Conservation (phyloP, 805 yeast species). For the Teunomyces tritomae region DNA sequence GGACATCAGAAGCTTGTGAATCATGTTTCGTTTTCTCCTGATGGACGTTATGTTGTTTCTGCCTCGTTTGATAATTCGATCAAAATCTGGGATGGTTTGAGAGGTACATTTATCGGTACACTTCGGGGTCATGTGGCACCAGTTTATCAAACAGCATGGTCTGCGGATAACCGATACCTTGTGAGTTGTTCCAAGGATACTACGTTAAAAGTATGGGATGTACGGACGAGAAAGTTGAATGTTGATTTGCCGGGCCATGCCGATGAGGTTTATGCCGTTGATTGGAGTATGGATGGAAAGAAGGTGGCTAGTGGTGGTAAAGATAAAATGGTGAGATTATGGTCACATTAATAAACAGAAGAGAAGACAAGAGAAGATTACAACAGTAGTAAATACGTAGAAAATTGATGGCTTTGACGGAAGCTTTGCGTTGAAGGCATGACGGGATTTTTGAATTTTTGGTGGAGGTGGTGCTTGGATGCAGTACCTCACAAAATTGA, state of each 20-base stretch:
- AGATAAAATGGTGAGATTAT: slow-evolving; percentile 88
- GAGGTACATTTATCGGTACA: slow-evolving; percentile 86
- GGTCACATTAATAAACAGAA: slow-evolving; percentile 62
- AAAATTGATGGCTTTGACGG: too few relatives aligned
- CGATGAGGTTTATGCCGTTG: slow-evolving; percentile 95
- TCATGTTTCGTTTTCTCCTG: slow-evolving; percentile 94
- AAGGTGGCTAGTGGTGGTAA: slow-evolving; percentile 97
- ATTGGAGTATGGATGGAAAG: slow-evolving; percentile 95
- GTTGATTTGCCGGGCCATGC: slow-evolving; percentile 94
- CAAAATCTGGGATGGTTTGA: slow-evolving; percentile 93
- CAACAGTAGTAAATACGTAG: too few relatives aligned
- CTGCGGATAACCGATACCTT: slow-evolving; percentile 85
- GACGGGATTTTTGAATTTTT: too few relatives aligned
- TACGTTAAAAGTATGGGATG: slow-evolving; percentile 94
- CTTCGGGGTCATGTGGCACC: slow-evolving; percentile 97
- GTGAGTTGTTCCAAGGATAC: slow-evolving; percentile 96
- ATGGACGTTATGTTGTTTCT: slow-evolving; percentile 85
- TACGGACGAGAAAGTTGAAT: slow-evolving; percentile 75
- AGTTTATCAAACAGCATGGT: slow-evolving; percentile 97
- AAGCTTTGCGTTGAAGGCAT: neutral
- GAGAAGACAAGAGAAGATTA: neutral
- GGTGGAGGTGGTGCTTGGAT: too few relatives aligned
- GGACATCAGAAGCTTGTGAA: slow-evolving; percentile 97
- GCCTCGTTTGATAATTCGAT: slow-evolving; percentile 95
- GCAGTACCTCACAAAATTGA: too few relatives aligned